phyloP scores from a whole-genome alignment of 805 yeast genomes.

The Peterozyma toletana region DNA sequence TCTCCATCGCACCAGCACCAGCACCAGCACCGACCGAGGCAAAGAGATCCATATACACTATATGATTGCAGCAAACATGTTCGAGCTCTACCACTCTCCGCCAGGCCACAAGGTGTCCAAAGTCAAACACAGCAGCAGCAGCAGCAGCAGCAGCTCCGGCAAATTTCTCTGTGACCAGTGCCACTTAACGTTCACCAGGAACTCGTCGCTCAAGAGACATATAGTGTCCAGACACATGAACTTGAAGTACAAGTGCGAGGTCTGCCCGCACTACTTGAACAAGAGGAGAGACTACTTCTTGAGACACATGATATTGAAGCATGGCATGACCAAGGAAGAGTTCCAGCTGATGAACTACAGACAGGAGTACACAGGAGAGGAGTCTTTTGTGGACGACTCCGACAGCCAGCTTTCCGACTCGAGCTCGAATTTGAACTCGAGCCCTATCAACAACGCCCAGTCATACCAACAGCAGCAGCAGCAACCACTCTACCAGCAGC shows the following conservation, averaged over 20 bases:
- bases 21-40: too few species aligned
- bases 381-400: neutral
- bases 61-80: too few species aligned
- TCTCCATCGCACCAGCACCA: too few species aligned
- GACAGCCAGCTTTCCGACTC: neutral
- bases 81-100: too few species aligned
- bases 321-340: constrained; percentile 5
- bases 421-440: neutral
- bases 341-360: constrained; percentile 3
- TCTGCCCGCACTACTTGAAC: constrained; percentile 6
- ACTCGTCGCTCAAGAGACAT: constrained; percentile 7
- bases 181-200: constrained; percentile 4
- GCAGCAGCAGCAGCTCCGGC: too few species aligned
- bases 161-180: constrained; percentile 3
- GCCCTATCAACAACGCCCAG: neutral
- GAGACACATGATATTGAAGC: constrained; percentile 7
- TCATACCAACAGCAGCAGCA: constrained; percentile 1
- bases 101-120: too few species aligned
- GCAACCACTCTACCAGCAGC: neutral
- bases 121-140: too few species aligned
- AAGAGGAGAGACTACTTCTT: constrained; percentile 6
- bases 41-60: too few species aligned
- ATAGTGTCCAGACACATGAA: constrained; percentile 4
- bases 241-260: constrained; percentile 6
- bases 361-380: constrained; percentile 2